phyloP scores from a whole-genome alignment of 2,329 filamentous ascomycete species.

The Talaromyces sp. region DNA sequence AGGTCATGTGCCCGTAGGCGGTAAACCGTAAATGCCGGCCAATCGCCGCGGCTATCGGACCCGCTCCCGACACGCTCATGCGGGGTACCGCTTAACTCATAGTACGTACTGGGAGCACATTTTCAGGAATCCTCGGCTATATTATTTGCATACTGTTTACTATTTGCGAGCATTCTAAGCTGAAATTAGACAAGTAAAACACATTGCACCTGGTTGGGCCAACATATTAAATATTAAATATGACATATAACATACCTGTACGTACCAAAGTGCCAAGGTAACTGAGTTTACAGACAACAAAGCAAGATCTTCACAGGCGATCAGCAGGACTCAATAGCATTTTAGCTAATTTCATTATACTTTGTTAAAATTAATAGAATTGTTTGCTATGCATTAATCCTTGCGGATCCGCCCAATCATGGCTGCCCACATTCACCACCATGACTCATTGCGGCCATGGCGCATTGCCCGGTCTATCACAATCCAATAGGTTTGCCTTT shows the following conservation, averaged over 20 bases:
- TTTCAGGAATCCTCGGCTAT: not conserved
- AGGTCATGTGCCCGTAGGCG: not conserved
- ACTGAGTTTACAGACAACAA: not conserved
- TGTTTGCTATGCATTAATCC: not conserved
- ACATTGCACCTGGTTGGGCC: not conserved
- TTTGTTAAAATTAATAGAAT: not conserved
- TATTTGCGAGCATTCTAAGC: too few species aligned
- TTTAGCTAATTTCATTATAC: not conserved
- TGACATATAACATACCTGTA: too few species aligned
- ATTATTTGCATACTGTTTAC: too few species aligned
- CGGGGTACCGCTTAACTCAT: not conserved
- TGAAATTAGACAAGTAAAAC: not conserved
- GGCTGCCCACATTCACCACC: not conserved
- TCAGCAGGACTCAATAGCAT: not conserved
- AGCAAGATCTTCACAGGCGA: not conserved
- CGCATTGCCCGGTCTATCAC: not conserved
- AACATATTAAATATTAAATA: too few species aligned
- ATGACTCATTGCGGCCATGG: not conserved
- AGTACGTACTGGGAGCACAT: not conserved
- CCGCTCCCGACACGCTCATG: not conserved
- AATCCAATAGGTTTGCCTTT: not conserved
- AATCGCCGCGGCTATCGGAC: not conserved
- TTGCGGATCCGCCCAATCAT: not conserved
- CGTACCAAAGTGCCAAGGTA: too few species aligned
- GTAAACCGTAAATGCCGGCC: not conserved